These are phyloP conservation scores for Kurtzmaniella natalensis DNA, from an alignment of 1,139 yeast genomes.

Conservation along the genomic window DNA sequence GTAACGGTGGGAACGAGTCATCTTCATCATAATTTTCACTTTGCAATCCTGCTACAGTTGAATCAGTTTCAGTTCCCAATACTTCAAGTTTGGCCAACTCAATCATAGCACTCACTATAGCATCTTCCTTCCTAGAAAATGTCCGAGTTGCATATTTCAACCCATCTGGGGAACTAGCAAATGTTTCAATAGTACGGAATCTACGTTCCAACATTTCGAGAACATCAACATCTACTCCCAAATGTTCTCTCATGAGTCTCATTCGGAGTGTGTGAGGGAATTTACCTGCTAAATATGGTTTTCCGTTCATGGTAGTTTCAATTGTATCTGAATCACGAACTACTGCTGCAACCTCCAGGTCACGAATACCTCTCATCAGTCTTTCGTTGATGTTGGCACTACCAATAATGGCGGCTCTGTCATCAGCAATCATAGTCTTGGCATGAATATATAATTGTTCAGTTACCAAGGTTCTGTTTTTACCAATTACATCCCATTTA, in stretches of 20 bases:
- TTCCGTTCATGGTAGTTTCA: conserved; percentile 74
- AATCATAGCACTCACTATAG: conserved; percentile 59
- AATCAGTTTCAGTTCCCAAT: conserved; percentile 29
- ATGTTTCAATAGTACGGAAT: conserved; percentile 54
- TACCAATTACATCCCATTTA: conserved; percentile 94
- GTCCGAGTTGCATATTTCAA: conserved; percentile 38
- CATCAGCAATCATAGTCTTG: conserved; percentile 90
- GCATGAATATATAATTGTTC: conserved; percentile 95
- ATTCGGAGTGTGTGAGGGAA: conserved; percentile 88
- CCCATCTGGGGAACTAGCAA: conserved; percentile 47
- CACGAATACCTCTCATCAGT: conserved; percentile 89
- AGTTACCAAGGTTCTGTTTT: conserved; percentile 66
- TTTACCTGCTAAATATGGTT: conserved; percentile 73
- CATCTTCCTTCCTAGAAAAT: conserved; percentile 29
- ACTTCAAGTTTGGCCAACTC: conserved; percentile 72
- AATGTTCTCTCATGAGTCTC: conserved; percentile 92
- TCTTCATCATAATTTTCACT: conserved; percentile 26
- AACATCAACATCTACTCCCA: conserved; percentile 89
- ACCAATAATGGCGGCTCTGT: conserved; percentile 87
- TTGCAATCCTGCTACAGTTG: conserved; percentile 7
- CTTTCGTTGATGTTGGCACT: conserved; percentile 96
- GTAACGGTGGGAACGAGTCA: conserved; percentile 29
- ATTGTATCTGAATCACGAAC: conserved; percentile 80
- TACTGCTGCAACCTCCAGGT: conserved; percentile 89
- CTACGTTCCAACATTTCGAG: conserved; percentile 80